These are phyloP conservation scores for Leishmania major DNA, from an alignment of 208 protist genomes.

Conservation along the genomic window DNA sequence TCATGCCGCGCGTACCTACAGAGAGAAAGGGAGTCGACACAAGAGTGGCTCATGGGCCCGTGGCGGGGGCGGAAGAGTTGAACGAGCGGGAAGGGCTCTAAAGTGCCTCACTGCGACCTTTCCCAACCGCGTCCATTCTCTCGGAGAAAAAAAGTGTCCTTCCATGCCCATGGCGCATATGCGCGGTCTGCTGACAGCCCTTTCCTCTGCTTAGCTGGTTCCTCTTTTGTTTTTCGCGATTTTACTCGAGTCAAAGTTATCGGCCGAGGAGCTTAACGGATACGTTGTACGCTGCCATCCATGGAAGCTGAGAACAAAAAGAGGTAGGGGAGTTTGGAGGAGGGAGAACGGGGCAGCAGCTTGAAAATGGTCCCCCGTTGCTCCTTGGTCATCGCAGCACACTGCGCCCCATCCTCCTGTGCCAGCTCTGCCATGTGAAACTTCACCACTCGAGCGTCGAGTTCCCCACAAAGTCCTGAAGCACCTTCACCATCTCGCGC, in stretches of 20 bases:
- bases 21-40: background rate
- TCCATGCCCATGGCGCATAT: no score
- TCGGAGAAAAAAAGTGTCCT: background rate
- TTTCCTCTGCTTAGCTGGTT: background rate
- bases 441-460: constrained; percentile 65
- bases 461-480: constrained; percentile 48
- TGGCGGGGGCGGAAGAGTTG: background rate
- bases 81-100: background rate
- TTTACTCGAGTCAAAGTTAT: background rate
- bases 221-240: background rate
- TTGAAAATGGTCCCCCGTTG: background rate
- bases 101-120: background rate
- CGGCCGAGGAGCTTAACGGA: background rate
- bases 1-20: background rate
- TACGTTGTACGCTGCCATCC: background rate
- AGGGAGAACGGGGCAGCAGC: background rate
- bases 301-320: background rate
- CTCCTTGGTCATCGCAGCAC: background rate
- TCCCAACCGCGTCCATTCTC: background rate
- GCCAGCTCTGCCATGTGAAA: background rate
- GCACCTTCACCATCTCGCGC: constrained; percentile 31
- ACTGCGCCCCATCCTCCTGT: background rate
- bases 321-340: background rate
- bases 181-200: background rate
- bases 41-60: background rate